Evolutionary conservation across 352 stramenopile genomes (phyloP), one percentile per base, ranked within the genome.

Genomic region (Globisporangium yorkense): DNA sequence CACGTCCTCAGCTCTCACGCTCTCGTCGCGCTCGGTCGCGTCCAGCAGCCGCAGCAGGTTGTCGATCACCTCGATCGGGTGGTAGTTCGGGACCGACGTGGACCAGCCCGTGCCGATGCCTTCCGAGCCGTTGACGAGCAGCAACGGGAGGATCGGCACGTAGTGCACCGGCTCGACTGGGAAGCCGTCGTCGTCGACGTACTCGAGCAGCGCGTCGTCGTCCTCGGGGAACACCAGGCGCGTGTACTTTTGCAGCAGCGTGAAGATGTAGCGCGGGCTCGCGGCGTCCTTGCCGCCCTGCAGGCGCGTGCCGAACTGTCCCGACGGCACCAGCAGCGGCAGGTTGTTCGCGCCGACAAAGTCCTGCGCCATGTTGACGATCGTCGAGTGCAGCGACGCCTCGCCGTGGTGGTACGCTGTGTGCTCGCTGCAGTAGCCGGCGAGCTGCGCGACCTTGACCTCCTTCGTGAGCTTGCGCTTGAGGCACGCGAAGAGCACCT

Each of bases 381-480:
- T 99, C 41, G 98, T 99, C 48, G 89, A 94, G 56, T 97, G 91
- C 8, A 99, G 76, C 20, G 96, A 99, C 48, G 85, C 87, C 70
- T 99, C 98, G 39, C 98, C 98, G 75, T 99, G 98, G 69, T 99
- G 98, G 68, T 99, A 99, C 4, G 97, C 97, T 41, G 96, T 93
- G 65, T 96, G 87, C 54, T 98, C 94, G 53, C 91, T 97, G 45
- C 98, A 96, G 67, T 99, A 99, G 43, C 98, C 97, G 6, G 97
- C 97, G 27, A 99, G 88, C 71, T 99, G 98, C 10, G 97, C 97
- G 12, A 99, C 98, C 71, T 99, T 99, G 52, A 99, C 97, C 65
- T 99, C 98, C 24, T 88, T 93, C 37, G 96, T 99, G 2, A 99
- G 83, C 65, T 99, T 99, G 51, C 97, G 90, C 72, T 99, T 99